Evolutionary conservation across 768 basidiomycete genomes (phyloP).

Genomic region (Rhizopogon vesiculosus): DNA sequence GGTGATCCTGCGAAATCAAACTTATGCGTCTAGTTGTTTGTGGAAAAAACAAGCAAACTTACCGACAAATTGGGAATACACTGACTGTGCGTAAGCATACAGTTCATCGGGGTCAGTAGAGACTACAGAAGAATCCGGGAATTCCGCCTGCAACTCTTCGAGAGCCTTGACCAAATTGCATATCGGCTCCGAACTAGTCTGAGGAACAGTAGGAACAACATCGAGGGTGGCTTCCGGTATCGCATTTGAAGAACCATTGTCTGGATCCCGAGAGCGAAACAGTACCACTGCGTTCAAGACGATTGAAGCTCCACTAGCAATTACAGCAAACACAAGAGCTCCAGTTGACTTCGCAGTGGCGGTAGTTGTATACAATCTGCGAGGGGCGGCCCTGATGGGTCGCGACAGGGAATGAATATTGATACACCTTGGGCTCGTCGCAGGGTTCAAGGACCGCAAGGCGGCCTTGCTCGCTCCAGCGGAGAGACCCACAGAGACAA

Average conservation of each 20-base stretch:
- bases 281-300: constrained; percentile 2
- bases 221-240: neutral
- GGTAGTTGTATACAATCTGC: neutral
- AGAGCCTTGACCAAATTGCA: constrained; percentile 41
- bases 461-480: neutral
- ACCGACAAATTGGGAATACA: constrained; percentile 58
- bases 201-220: neutral
- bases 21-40: neutral
- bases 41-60: constrained; percentile 27
- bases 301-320: constrained; percentile 5
- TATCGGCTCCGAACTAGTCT: neutral
- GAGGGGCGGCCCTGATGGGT: neutral
- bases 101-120: constrained; percentile 46
- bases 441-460: neutral
- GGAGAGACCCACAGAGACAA: neutral
- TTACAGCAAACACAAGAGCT: constrained; percentile 1
- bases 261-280: neutral
- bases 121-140: constrained; percentile 39
- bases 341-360: neutral
- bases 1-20: constrained; percentile 4
- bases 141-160: constrained; percentile 36
- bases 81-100: constrained; percentile 55
- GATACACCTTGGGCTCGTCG: neutral
- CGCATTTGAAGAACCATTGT: neutral
- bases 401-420: neutral